These are phyloP conservation scores for Colletotrichum kahawae DNA, from an alignment of 2,329 filamentous ascomycete species.

Conservation along the genomic window DNA sequence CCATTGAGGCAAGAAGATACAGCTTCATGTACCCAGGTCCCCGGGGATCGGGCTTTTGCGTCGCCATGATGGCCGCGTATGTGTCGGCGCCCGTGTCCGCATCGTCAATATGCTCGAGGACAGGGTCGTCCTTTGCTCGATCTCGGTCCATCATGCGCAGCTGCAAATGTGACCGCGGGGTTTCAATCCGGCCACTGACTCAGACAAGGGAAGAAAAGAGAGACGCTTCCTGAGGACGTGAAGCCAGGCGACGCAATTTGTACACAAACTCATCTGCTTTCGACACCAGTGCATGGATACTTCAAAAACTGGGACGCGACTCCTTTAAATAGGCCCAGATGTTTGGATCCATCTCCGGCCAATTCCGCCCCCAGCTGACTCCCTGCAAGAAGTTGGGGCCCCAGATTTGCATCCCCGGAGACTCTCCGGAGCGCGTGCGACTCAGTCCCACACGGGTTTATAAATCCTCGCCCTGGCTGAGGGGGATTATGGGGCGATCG, in stretches of 20 bases:
- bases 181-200: neutral
- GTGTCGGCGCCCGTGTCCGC: slow-evolving; percentile 28
- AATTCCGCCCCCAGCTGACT: neutral
- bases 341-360: neutral
- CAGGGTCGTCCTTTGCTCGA: neutral
- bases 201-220: neutral
- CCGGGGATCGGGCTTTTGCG: slow-evolving; percentile 31
- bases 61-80: slow-evolving; percentile 37
- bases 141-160: neutral
- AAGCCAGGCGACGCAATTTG: neutral
- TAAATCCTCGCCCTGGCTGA: neutral
- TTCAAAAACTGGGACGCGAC: neutral
- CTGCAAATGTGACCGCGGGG: neutral
- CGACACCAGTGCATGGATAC: neutral
- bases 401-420: slow-evolving; percentile 1
- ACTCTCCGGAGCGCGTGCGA: neutral
- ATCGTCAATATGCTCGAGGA: slow-evolving; percentile 7
- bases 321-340: neutral
- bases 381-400: neutral
- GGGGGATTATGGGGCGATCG: neutral
- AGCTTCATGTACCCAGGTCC: slow-evolving; percentile 34
- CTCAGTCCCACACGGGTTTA: slow-evolving; percentile 3
- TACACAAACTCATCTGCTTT: neutral
- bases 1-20: slow-evolving; percentile 29
- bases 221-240: neutral